Evolutionary conservation across 2,329 filamentous ascomycete genomes (phyloP), one percentile per base, ranked within the genome.

Genomic region (Fusarium napiforme): DNA sequence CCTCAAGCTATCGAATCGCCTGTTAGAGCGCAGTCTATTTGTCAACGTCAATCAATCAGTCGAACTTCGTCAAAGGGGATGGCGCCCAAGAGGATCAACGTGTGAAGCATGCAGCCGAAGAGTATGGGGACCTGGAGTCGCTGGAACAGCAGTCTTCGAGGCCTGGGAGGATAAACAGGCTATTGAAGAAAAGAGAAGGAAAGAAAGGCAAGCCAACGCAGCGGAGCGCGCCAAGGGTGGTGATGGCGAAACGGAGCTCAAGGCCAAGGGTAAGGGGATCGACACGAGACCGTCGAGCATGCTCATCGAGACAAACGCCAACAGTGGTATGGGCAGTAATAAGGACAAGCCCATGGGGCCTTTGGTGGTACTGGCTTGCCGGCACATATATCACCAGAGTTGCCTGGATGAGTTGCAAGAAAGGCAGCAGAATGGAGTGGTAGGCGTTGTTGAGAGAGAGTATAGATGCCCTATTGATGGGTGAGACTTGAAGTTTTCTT

Each of bases 21-120:
- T 99, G 63, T 87, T 99, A 0, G 95, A 97, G 71, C 92, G 94
- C 75, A 96, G 96, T 77, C 87, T 97, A 10, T 99, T 98, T 78
- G 89, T 93, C 45, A 92, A 93, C 72, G 94, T 99, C 40, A 87
- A 91, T 47, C 89, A 93, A 75, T 92, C 94, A 9, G 90, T 93
- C 12, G 87, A 89, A 60, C 87, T 96, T 10, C 88, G 96, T 6
- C 93, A 95, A 81, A 90, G 91, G 32, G 97, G 96, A 2, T 99
- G 96, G 96, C 88, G 96, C 55, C 95, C 96, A 0, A 87, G 92
- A 37, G 93, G 94, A 0, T 95, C 96, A 60, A 92, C 92, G 0
- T 99, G 97, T 79, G 96, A 98, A 82, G 91, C 91, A 2, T 99
- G 97, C 76, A 91, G 92, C 53, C 89, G 89, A 53, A 87, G 95